A percentile compares a stretch with the other conserved stretches of the same genome.
These are phyloP conservation scores for Thelonectria rubi DNA, from an alignment of 2,329 filamentous ascomycete genomes.

Conservation along the genomic window DNA sequence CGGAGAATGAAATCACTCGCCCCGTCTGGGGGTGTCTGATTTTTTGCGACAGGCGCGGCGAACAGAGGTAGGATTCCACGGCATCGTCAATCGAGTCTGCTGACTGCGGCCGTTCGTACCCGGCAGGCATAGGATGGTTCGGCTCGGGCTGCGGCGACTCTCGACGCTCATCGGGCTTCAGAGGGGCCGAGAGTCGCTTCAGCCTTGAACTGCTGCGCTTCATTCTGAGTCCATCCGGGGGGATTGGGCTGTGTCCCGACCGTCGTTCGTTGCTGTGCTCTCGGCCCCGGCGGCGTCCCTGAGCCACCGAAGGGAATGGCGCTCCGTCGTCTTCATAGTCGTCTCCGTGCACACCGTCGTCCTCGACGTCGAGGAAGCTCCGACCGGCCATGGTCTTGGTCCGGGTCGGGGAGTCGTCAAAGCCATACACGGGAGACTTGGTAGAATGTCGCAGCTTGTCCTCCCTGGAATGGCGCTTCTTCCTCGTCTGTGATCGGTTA, in stretches of 20 bases:
- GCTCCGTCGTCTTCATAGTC: constrained; percentile 68
- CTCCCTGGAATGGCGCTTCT: constrained; percentile 27
- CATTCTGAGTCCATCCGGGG: constrained; percentile 53
- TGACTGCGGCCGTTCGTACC: constrained; percentile 79
- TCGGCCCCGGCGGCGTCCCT: constrained; percentile 62
- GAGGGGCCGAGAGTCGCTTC: constrained; percentile 64
- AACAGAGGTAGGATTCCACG: constrained; percentile 84
- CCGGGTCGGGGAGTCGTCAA: constrained; percentile 37
- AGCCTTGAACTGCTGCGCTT: constrained; percentile 68
- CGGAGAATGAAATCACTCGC: constrained; percentile 91
- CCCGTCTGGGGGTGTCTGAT: constrained; percentile 87
- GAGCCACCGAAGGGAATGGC: constrained; percentile 74
- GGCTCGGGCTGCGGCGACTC: constrained; percentile 42
- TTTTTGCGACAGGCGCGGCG: constrained; percentile 86
- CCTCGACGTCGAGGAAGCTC: constrained; percentile 41
- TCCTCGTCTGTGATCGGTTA: constrained; percentile 28
- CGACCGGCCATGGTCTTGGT: constrained; percentile 32
- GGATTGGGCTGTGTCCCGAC: constrained; percentile 61
- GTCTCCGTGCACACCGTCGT: constrained; percentile 43
- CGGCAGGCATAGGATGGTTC: constrained; percentile 51
- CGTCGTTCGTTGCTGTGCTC: constrained; percentile 60
- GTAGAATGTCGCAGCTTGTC: constrained; percentile 14
- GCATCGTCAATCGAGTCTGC: constrained; percentile 89
- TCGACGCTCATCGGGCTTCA: constrained; percentile 52
- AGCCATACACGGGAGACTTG: constrained; percentile 33